Conservation (phyloP, 2,329 filamentous ascomycete species). For the Elsinoe necatrix region DNA sequence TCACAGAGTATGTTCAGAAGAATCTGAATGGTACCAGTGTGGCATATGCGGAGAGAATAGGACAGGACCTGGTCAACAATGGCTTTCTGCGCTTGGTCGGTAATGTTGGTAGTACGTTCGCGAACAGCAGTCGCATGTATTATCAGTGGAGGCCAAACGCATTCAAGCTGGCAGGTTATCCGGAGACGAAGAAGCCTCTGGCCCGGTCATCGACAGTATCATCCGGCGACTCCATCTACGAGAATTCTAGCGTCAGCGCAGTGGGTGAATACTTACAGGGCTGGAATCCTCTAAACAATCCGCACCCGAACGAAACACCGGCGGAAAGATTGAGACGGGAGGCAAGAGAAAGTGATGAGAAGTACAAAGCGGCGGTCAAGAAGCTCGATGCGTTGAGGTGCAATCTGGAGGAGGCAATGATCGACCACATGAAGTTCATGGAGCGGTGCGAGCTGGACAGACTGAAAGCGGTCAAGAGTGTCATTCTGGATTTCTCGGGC, state of each 20-base stretch:
- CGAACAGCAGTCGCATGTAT: conserved; percentile 93
- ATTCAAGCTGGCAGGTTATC: conserved; percentile 78
- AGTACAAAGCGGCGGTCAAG: conserved; percentile 78
- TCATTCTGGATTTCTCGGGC: conserved; percentile 93
- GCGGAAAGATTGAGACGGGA: conserved; percentile 79
- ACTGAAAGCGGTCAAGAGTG: conserved; percentile 95
- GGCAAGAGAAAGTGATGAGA: conserved; percentile 81
- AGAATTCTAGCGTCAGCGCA: conserved; percentile 72
- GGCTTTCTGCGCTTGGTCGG: conserved; percentile 86
- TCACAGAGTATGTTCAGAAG: conserved; percentile 89
- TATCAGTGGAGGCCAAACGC: conserved; percentile 95
- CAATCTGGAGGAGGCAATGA: conserved; percentile 90
- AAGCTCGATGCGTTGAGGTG: conserved; percentile 87
- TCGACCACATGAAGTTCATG: conserved; percentile 87
- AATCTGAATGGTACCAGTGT: conserved; percentile 76
- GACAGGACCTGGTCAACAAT: conserved; percentile 79
- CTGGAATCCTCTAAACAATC: conserved; percentile 89
- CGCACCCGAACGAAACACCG: conserved; percentile 87
- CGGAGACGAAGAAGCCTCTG: conserved; percentile 70
- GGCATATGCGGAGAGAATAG: conserved; percentile 86
- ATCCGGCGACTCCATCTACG: conserved; percentile 37
- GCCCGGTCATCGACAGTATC: conserved; percentile 66
- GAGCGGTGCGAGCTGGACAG: conserved; percentile 95
- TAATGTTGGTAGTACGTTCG: conserved; percentile 90
- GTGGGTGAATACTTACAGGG: conserved; percentile 83